Base-by-base conservation (phyloP, 2,329 filamentous ascomycete genomes). In the Biscogniauxia mediterranea region DNA sequence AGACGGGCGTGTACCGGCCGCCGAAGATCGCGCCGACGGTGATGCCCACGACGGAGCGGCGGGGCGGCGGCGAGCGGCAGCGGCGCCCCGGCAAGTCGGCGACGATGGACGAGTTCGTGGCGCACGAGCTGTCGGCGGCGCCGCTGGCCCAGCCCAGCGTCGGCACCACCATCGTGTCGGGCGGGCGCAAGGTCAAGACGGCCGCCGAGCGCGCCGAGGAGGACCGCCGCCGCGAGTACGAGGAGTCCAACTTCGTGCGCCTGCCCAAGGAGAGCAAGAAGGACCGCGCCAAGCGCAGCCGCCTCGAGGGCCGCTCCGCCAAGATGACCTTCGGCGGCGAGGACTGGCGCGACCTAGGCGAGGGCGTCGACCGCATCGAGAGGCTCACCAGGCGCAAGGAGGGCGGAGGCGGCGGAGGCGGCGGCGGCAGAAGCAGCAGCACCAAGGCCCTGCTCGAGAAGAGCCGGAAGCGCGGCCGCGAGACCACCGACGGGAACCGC, bases 81-180 rank as follows among this genome's bases (percentile, higher is more conserved):
- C 85, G 86, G 51, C 82, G 85, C 51, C 85, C 86, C 2, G 82
- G 85, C 63, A 91, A 91, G 72, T 97, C 93, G 0, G 87, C 88
- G 54, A 92, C 93, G 0, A 87, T 99, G 72, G 93, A 98, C 72
- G 94, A 98, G 72, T 99, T 96, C 71, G 87, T 99, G 65, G 87
- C 85, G 55, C 88, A 90, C 19, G 95, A 99, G 76, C 83, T 98
- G 61, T 93, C 92, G 0, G 78, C 84, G 5, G 92, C 92, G 1
- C 95, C 95, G 0, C 77, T 92, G 61, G 91, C 93, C 1, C 86
- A 96, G 74, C 93, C 94, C 58, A 96, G 90, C 68, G 96, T 99
- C 69, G 96, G 95, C 62, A 95, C 91, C 60, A 97, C 91, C 19
- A 96, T 97, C 68, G 82, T 89, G 4, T 82, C 87, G 55, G 89